Conservation (phyloP, 208 protist genomes). For the Ichthyophonus hoferi region DNA sequence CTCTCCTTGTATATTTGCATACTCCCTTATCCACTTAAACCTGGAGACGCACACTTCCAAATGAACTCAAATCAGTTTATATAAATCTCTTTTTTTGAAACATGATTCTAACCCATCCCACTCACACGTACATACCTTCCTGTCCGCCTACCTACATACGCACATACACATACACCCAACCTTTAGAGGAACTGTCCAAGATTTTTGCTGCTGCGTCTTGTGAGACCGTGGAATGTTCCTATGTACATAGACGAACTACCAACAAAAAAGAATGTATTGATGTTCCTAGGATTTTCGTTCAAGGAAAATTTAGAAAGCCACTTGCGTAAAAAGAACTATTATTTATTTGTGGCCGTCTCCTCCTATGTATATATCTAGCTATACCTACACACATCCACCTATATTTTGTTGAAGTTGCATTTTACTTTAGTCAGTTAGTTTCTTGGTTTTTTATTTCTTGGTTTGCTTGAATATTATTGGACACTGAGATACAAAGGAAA, state of each 20-base stretch:
- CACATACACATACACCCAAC: neutral
- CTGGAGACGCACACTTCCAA: no score
- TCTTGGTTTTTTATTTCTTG: no score
- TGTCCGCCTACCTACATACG: neutral
- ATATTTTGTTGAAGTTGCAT: no score
- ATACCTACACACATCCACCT: no score
- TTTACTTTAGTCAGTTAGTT: no score
- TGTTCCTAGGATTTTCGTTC: slow-evolving; percentile 6
- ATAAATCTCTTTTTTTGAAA: neutral
- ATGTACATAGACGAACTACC: slow-evolving; percentile 11
- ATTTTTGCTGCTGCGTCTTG: slow-evolving; percentile 12
- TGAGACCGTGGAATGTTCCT: neutral
- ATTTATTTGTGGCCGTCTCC: no score
- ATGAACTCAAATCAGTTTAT: no score
- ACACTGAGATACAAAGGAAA: no score
- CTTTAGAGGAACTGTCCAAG: neutral
- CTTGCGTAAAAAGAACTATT: no score
- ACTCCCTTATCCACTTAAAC: neutral
- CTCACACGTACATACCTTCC: neutral
- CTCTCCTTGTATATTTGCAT: neutral
- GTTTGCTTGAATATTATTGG: no score
- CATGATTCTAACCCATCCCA: neutral
- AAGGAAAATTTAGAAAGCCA: slow-evolving; percentile 2
- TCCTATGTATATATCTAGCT: no score
- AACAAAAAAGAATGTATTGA: neutral